Evolutionary conservation across 495 filamentous ascomycete species (phyloP).

Genomic region (Penicillium macrosclerotiorum): DNA sequence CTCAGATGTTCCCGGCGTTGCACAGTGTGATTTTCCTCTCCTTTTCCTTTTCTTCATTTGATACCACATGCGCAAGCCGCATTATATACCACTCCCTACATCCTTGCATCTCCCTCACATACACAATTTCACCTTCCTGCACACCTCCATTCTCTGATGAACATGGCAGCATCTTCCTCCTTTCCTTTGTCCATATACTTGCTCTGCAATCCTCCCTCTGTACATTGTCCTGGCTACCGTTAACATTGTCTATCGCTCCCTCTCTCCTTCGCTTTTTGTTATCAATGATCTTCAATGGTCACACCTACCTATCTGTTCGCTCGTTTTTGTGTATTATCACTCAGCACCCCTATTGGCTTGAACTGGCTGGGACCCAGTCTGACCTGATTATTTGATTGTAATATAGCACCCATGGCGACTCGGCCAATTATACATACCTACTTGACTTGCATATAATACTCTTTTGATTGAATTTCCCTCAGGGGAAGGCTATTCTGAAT

Average conservation of each 20-base stretch:
- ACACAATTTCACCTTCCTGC: slow-evolving; percentile 19
- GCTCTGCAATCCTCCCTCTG: slow-evolving; percentile 18
- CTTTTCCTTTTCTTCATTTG: slow-evolving; percentile 24
- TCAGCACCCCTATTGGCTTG: not conserved
- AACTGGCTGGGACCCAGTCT: slow-evolving; percentile 27
- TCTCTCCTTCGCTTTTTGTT: slow-evolving; percentile 16
- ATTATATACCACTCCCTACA: slow-evolving; percentile 28
- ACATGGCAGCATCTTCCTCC: slow-evolving; percentile 21
- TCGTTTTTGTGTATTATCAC: slow-evolving; percentile 12
- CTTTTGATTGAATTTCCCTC: slow-evolving; percentile 4
- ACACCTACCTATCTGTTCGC: slow-evolving; percentile 5
- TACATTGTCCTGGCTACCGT: slow-evolving; percentile 24
- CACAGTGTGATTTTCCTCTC: slow-evolving; percentile 22
- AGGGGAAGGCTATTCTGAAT: too few species aligned
- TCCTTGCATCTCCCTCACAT: too few species aligned
- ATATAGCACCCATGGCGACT: slow-evolving; percentile 33
- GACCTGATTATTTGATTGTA: slow-evolving; percentile 31
- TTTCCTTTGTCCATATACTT: slow-evolving; percentile 37
- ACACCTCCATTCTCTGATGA: slow-evolving; percentile 17
- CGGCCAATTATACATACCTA: slow-evolving; percentile 15
- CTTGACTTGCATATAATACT: slow-evolving; percentile 13
- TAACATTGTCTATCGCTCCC: slow-evolving; percentile 8
- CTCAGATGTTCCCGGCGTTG: slow-evolving; percentile 26
- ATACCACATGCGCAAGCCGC: slow-evolving; percentile 42
- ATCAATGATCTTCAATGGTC: slow-evolving; percentile 15